A percentile compares a stretch with the other conserved stretches of the same genome.
phyloP scores from a whole-genome alignment of 257 asterid species.

The Voacanga thouarsii region DNA sequence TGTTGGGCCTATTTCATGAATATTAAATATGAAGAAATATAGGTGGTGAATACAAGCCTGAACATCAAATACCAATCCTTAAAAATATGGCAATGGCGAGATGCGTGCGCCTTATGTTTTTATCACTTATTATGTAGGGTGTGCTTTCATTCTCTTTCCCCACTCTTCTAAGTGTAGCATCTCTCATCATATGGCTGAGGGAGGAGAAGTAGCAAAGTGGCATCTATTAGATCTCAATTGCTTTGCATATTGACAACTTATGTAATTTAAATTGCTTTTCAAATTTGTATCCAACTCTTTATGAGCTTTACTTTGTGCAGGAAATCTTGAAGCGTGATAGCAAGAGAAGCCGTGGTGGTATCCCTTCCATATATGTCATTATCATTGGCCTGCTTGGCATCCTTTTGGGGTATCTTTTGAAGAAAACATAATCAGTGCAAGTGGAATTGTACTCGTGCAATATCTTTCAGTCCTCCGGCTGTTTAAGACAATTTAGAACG shows the following conservation, averaged over 20 bases:
- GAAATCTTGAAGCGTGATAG: conserved; percentile 70
- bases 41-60: not conserved
- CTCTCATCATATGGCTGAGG: not conserved
- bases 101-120: no score
- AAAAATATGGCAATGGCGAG: not conserved
- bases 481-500: conserved; percentile 36
- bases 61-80: not conserved
- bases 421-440: conserved; percentile 44
- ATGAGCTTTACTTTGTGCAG: conserved; percentile 35
- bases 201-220: not conserved
- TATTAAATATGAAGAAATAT: not conserved
- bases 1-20: not conserved
- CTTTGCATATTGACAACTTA: not conserved
- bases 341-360: conserved; percentile 51
- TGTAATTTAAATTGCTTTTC: not conserved
- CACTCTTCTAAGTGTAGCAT: not conserved
- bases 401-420: conserved; percentile 73
- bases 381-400: conserved; percentile 67
- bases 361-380: conserved; percentile 63
- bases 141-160: not conserved
- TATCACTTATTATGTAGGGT: not conserved
- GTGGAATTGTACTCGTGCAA: conserved; percentile 12
- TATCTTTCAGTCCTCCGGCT: conserved; percentile 23
- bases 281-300: not conserved
- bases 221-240: not conserved